A percentile compares a stretch with the other conserved stretches of the same genome.
These are phyloP conservation scores for Hydnum rufescens DNA, from an alignment of 768 basidiomycete genomes.

Conservation along the genomic window DNA sequence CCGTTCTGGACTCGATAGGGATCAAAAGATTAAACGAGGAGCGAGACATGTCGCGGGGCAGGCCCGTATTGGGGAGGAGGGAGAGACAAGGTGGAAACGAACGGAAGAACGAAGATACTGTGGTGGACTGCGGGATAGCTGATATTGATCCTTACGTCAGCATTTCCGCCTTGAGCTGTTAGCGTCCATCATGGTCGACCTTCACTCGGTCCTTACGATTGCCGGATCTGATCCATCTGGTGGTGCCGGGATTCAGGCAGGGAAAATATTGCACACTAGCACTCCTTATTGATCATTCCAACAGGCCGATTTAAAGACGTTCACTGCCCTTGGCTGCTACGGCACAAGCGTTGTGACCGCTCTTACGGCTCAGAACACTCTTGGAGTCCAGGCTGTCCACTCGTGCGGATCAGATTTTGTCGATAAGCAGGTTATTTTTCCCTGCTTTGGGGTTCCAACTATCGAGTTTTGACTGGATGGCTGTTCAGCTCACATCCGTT, in stretches of 20 bases:
- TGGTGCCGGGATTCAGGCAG: conserved; percentile 78
- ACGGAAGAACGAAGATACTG: background rate
- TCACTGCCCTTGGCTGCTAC: conserved; percentile 59
- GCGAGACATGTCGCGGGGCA: background rate
- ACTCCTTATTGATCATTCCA: background rate
- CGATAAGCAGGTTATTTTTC: conserved; percentile 40
- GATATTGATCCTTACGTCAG: background rate
- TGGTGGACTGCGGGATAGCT: no score
- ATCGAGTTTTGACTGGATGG: background rate
- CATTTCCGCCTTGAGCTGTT: background rate
- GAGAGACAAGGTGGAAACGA: background rate
- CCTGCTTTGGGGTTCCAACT: background rate
- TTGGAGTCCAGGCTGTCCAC: conserved; percentile 58
- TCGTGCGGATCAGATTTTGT: conserved; percentile 51
- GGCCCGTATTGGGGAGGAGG: background rate
- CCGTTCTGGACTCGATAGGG: background rate
- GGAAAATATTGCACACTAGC: conserved; percentile 9
- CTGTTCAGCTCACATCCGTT: conserved; percentile 43
- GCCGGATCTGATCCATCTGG: conserved; percentile 70
- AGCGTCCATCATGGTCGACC: background rate
- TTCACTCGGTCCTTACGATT: conserved; percentile 39
- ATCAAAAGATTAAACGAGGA: background rate
- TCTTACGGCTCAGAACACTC: conserved; percentile 76
- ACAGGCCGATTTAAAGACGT: conserved; percentile 75
- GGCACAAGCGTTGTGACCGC: conserved; percentile 71